Base-by-base conservation (phyloP, 129 eudicot genomes). In the sunflower (Helianthus annuus) region DNA sequence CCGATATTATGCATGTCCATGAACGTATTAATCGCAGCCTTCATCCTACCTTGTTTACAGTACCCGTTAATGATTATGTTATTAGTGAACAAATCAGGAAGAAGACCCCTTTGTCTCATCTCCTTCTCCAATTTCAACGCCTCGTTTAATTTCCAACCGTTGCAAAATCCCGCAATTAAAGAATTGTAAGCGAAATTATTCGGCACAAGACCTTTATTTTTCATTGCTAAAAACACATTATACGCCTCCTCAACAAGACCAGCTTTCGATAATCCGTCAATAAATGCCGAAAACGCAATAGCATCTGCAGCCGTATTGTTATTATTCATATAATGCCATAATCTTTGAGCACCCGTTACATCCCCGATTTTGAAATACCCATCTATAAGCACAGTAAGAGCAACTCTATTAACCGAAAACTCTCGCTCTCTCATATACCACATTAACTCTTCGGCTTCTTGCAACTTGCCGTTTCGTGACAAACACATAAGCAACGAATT, bases 151-250 rank as follows among this genome's bases (percentile, higher is more conserved):
- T 68, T 68, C 14, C 93, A 85, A 69, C 36, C 64, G 70, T 83
- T 86, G 70, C 91, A 83, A 60, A 90, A 86, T 45, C 96, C 97
- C 59, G 71, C 76, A 65, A 94, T 88, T 76, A 94, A 80, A 59
- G 99, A 90, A 78, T 94, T 94, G 81, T 94, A 94, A 46, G 77
- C 76, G 71, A 80, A 94, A 55, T 88, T 90, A 80, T 88, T 94
- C 17, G 99, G 96, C 17, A 90, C 79, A 7, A 90, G 70, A 17
- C 97, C 89, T 88, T 78, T 84, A 53, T 56, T 79, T 60, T 72
- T 79, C 99, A 90, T 94, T 77, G 86, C 77, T 11, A 75, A 22
- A 60, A 90, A 90, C 76, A 62, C 63, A 54, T 70, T 10, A 63
- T 84, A 72, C 16, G 99, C 97, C 72, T 82, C 93, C 32, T 84